Evolutionary conservation across 768 basidiomycete species (phyloP).

Genomic region (Lentinula detonsa): DNA sequence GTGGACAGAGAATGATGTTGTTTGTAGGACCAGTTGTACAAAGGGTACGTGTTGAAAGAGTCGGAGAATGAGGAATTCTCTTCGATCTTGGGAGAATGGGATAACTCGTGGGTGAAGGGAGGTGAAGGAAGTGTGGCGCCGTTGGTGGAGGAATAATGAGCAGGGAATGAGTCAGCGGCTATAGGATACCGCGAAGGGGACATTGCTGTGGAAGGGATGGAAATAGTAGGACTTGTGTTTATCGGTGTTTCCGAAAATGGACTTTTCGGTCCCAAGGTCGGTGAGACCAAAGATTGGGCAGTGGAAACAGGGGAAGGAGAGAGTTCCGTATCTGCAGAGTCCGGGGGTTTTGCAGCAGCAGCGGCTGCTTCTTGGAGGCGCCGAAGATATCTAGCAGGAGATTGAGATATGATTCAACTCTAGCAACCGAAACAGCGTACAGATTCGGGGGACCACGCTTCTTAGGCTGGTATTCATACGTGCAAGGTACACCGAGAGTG

Average conservation of each 20-base stretch:
- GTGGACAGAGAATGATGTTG: constrained; percentile 41
- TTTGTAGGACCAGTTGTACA: constrained; percentile 69
- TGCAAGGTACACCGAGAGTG: constrained; percentile 76
- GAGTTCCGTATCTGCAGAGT: constrained; percentile 30
- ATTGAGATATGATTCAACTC: not conserved
- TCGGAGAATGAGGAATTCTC: constrained; percentile 42
- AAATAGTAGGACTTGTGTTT: constrained; percentile 16
- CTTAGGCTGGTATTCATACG: constrained; percentile 91
- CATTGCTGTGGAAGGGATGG: constrained; percentile 35
- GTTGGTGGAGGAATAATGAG: constrained; percentile 43
- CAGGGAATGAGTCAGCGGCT: constrained; percentile 61
- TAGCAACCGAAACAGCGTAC: constrained; percentile 36
- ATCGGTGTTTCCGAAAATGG: constrained; percentile 49
- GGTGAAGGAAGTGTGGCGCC: constrained; percentile 25
- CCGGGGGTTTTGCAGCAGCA: constrained; percentile 38
- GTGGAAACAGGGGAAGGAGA: constrained; percentile 41
- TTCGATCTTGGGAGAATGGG: constrained; percentile 34
- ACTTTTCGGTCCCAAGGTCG: constrained; percentile 36
- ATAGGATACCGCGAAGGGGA: constrained; percentile 70
- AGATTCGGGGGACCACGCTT: constrained; percentile 91
- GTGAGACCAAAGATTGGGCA: constrained; percentile 37
- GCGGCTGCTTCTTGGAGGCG: constrained; percentile 75
- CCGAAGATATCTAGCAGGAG: constrained; percentile 56
- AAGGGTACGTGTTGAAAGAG: constrained; percentile 55
- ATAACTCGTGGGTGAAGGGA: constrained; percentile 24